Conservation (phyloP, 2,329 filamentous ascomycete species). For the Trichoderma sp. region DNA sequence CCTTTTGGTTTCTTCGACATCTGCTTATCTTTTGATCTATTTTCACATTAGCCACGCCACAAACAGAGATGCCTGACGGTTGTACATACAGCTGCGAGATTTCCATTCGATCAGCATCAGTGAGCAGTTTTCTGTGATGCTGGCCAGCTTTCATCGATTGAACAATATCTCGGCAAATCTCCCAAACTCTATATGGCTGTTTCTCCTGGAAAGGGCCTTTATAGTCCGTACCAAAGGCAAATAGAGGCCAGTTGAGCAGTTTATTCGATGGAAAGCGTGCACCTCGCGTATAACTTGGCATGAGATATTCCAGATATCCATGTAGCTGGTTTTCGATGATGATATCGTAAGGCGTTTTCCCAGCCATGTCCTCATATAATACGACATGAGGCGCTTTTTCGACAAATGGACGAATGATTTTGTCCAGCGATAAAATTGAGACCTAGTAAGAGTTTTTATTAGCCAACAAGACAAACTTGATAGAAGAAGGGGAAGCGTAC, state of each 20-base stretch:
- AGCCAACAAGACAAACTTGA: background rate
- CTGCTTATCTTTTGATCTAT: background rate
- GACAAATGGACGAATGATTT: background rate
- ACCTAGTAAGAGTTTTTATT: background rate
- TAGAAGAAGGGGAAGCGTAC: background rate
- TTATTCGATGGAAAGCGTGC: background rate
- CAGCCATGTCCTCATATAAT: background rate
- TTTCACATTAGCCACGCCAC: background rate
- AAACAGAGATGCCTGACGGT: rapidly evolving
- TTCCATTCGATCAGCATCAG: background rate
- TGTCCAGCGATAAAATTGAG: background rate
- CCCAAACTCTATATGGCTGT: background rate
- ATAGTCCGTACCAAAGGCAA: background rate
- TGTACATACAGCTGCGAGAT: background rate
- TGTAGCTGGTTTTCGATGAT: background rate
- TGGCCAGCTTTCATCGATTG: background rate
- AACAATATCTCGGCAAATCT: background rate
- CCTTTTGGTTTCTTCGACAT: background rate
- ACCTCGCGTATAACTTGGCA: background rate
- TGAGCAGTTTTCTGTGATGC: background rate
- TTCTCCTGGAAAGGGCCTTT: background rate
- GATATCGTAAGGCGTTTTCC: background rate
- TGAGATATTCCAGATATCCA: background rate
- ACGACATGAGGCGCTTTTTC: background rate
- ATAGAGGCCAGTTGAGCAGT: background rate